Base-by-base conservation (phyloP, 495 filamentous ascomycete genomes). In the Hypomontagnella submonticulosa region DNA sequence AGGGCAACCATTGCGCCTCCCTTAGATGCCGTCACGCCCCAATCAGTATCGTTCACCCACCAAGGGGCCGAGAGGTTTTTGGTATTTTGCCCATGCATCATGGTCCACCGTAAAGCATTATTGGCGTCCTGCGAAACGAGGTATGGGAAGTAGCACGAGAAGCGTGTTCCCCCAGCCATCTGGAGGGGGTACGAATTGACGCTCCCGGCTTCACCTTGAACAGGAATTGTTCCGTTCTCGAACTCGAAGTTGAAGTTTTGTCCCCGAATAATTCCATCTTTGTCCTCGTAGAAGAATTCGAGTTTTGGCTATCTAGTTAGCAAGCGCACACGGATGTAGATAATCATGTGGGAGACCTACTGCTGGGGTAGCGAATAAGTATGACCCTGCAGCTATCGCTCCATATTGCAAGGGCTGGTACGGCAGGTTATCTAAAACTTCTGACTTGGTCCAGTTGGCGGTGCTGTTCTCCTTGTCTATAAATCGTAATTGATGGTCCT, bases 191-290 rank as follows among this genome's bases (percentile, higher is more conserved):
- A 67, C 8, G 19, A 34, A 19, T 59, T 68, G 13, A 68, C 58
- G 11, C 48, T 68, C 10, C 65, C 65, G n/a, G 48, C 30, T 4
- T 63, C 53, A 3, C 65, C 65, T 43, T 68, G 43, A 5, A 33
- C 1, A 10, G 65, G 65, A 32, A 68, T 55, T n/a, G 52, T 48
- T 13, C 47, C 58, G 34, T 59, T 55, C 23, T 63, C 65, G 37
- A 68, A 58, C 6, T 55, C 34, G 54, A 68, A 68, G 37, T 68
- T 54, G 42, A 68, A 68, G 27, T 63, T 62, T 42, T 68, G 65
- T 13, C 65, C 65, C 2, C 65, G 65, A 23, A 68, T 34, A 32
- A 68, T 49, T 11, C 65, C 65, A 13, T 68, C 18, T 32, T 58
- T 49, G 36, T 63, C 65, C 47, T 62, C 59, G 15, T 68, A 68